Conservation (phyloP, 192 early-diverging fungal species). For the Backusella tarrabulga region DNA sequence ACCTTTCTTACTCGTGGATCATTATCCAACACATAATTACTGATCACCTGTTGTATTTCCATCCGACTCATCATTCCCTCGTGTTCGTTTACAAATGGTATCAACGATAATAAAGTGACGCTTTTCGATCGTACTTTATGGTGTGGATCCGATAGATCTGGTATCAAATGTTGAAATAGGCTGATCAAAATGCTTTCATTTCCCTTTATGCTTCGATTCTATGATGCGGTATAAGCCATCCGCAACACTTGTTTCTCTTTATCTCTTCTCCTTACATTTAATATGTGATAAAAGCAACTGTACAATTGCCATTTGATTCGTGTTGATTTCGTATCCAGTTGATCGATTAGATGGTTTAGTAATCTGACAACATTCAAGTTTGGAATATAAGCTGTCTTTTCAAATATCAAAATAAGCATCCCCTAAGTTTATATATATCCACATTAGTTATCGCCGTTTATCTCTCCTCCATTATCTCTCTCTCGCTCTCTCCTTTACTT, state of each 20-base stretch:
- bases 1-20: conserved; percentile 56
- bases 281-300: conserved; percentile 13
- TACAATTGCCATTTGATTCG: conserved; percentile 26
- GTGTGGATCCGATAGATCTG: conserved; percentile 47
- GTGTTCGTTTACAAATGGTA: conserved; percentile 28
- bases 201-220: conserved; percentile 5
- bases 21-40: conserved; percentile 45
- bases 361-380: neutral
- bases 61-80: conserved; percentile 23
- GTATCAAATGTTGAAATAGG: conserved; percentile 34
- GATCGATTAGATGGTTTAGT: neutral
- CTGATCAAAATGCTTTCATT: conserved; percentile 23
- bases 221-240: neutral
- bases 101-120: conserved; percentile 41
- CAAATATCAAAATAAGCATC: conserved; percentile 20
- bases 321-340: conserved; percentile 24
- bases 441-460: neutral
- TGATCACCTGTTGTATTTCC: conserved; percentile 49
- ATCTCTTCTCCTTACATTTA: neutral
- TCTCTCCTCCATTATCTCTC: neutral
- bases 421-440: neutral
- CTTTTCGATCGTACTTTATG: conserved; percentile 46
- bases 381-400: conserved; percentile 1
- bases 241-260: neutral
- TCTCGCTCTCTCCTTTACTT: neutral